Evolutionary conservation across 148 eudicot genomes (phyloP).

Genomic region (Vaccinium darrowii): DNA sequence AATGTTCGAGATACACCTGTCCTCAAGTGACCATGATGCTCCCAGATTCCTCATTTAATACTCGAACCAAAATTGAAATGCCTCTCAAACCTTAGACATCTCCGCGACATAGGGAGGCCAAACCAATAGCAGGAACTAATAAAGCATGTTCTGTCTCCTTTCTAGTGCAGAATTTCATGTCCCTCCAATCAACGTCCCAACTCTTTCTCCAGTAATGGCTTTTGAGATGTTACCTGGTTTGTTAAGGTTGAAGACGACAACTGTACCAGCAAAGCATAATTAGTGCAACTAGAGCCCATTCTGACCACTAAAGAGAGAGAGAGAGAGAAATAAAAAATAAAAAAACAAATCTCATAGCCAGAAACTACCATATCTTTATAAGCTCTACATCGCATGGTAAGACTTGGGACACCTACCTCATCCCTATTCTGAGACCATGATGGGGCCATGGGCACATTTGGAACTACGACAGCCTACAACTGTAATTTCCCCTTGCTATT

Average conservation of each 20-base stretch:
- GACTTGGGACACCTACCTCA: neutral
- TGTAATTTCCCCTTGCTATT: neutral
- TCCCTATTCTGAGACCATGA: neutral
- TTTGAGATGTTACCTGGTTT: conserved; percentile 79
- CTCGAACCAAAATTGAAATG: neutral
- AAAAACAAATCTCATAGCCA: neutral
- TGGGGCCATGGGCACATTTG: neutral
- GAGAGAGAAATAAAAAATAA: neutral
- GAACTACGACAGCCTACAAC: neutral
- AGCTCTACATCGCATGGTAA: neutral
- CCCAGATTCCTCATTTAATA: neutral
- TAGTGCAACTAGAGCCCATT: neutral
- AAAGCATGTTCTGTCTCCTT: conserved; percentile 4
- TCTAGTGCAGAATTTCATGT: conserved; percentile 40
- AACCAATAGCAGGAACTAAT: neutral
- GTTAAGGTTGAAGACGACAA: conserved; percentile 87
- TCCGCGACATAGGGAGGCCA: neutral
- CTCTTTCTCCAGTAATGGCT: conserved; percentile 89
- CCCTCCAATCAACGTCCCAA: conserved; percentile 87
- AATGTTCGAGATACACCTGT: neutral
- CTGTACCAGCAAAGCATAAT: conserved; percentile 32
- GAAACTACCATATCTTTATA: neutral
- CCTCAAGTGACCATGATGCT: neutral
- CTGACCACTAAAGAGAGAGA: neutral
- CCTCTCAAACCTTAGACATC: neutral